Percentiles rank a stretch among this genome's conserved stretches.
Conservation (phyloP, 306 rosid species). For the Rubus parviflorus region DNA sequence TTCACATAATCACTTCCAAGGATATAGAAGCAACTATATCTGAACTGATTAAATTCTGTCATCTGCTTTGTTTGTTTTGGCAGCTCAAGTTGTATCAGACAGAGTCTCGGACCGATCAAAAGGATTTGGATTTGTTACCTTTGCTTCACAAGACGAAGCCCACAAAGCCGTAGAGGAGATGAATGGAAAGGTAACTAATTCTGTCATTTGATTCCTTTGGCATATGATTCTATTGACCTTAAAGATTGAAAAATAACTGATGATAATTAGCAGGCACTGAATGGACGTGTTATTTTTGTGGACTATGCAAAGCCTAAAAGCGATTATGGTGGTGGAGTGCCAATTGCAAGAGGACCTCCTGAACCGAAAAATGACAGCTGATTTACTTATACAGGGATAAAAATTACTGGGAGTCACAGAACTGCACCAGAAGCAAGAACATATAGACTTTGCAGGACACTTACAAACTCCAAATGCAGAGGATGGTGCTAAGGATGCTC, state of each 20-base stretch:
- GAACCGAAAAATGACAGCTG: constrained; percentile 31
- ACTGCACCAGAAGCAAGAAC: background rate
- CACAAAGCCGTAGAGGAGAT: constrained; percentile 66
- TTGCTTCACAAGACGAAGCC: constrained; percentile 82
- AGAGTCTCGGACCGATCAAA: constrained; percentile 74
- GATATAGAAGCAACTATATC: background rate
- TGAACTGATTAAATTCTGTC: background rate
- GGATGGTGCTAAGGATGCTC: background rate
- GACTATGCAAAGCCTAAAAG: constrained; percentile 72
- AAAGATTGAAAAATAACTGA: constrained; percentile 20
- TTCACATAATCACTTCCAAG: constrained; percentile 13
- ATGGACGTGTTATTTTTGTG: constrained; percentile 82
- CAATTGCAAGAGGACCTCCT: constrained; percentile 94
- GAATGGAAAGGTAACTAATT: constrained; percentile 68
- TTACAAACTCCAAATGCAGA: background rate
- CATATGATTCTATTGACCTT: constrained; percentile 3
- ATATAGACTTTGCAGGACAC: background rate
- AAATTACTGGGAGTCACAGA: background rate
- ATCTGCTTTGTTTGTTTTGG: constrained; percentile 15
- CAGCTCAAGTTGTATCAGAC: constrained; percentile 79
- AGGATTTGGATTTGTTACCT: constrained; percentile 91
- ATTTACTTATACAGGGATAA: background rate
- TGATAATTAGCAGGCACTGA: constrained; percentile 53
- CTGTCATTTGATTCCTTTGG: background rate
- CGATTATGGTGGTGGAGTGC: constrained; percentile 39